Evolutionary conservation across 192 early-diverging fungal genomes (phyloP).

Genomic region (Spizellomyces sp.): DNA sequence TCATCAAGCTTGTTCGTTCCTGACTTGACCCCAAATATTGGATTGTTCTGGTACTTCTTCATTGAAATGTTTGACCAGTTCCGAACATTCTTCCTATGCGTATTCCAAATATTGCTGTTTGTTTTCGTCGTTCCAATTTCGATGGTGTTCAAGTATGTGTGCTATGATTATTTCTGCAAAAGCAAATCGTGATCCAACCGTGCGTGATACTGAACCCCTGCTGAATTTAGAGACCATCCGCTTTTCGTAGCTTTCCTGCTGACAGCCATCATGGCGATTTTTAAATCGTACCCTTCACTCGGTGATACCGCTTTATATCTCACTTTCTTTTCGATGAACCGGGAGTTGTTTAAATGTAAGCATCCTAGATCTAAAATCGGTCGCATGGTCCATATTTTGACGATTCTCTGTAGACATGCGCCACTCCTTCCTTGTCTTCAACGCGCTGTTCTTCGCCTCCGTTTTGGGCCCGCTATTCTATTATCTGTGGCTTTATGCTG

Average conservation of each 20-base stretch:
- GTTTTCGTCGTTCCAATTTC: constrained; percentile 84
- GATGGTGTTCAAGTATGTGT: constrained; percentile 72
- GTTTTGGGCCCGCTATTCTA: constrained; percentile 88
- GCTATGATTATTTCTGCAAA: background rate
- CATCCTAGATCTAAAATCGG: background rate
- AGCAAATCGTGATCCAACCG: background rate
- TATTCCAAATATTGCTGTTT: constrained; percentile 93
- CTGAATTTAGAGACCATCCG: constrained; percentile 63
- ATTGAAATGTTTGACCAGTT: constrained; percentile 99
- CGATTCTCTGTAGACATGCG: constrained; percentile 69
- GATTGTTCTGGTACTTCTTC: constrained; percentile 99
- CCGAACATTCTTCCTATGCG: constrained; percentile 87
- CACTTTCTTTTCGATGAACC: constrained; percentile 75
- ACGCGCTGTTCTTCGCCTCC: constrained; percentile 72
- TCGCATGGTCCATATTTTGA: constrained; percentile 12
- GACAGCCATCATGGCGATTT: constrained; percentile 75
- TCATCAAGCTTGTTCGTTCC: constrained; percentile 63
- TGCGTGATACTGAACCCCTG: background rate
- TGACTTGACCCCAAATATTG: constrained; percentile 95
- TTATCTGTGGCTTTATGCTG: constrained; percentile 94
- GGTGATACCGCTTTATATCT: constrained; percentile 86
- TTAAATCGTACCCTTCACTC: constrained; percentile 93
- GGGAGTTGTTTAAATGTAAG: constrained; percentile 89
- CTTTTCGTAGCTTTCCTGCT: constrained; percentile 75
- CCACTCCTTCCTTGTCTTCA: constrained; percentile 73